These are phyloP conservation scores for Pelargonium australe DNA, from an alignment of 441 rosid species.

Conservation along the genomic window DNA sequence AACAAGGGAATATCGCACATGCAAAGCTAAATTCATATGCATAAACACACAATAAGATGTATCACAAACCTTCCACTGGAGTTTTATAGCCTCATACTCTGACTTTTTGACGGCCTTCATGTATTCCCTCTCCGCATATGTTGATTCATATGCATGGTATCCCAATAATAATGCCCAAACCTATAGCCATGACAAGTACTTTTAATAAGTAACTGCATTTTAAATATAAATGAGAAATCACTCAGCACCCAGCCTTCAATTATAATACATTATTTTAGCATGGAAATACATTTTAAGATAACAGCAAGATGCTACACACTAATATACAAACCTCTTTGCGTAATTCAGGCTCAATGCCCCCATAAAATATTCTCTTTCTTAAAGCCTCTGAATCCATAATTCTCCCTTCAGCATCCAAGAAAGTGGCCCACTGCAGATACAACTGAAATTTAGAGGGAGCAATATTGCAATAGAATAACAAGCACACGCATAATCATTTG, in stretches of 20 bases:
- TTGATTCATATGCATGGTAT: conserved; percentile 69
- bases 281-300: not conserved
- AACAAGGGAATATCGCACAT: conserved; percentile 9
- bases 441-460: conserved; percentile 10
- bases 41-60: not conserved
- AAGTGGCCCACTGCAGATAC: conserved; percentile 62
- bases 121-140: conserved; percentile 81
- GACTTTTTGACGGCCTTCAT: conserved; percentile 46
- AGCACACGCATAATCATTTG: not conserved
- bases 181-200: conserved; percentile 33
- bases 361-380: conserved; percentile 83
- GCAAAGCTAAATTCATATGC: not conserved
- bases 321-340: conserved; percentile 68
- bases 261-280: not conserved
- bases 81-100: conserved; percentile 73
- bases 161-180: conserved; percentile 90
- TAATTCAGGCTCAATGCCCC: conserved; percentile 74
- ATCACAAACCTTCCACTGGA: conserved; percentile 80
- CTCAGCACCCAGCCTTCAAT: not conserved
- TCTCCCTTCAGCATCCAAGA: conserved; percentile 88
- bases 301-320: not conserved
- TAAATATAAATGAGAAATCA: conserved; percentile 11
- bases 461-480: not conserved
- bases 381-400: conserved; percentile 62
- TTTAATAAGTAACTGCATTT: conserved; percentile 24